phyloP scores from a whole-genome alignment of 2,329 filamentous ascomycete genomes.

The Cercospora sojina region DNA sequence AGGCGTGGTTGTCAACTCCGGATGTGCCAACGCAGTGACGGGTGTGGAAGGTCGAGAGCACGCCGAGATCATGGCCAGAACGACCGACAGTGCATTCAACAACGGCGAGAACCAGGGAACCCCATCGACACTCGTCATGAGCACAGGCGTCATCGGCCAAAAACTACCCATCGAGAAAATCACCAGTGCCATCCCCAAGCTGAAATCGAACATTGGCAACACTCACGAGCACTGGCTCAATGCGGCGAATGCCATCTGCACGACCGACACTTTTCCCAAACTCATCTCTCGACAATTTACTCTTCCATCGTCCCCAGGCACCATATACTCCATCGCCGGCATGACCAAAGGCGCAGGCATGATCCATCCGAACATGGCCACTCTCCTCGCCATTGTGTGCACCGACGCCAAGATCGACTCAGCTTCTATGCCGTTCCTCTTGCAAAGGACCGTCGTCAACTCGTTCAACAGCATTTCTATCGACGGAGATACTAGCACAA shows the following conservation, averaged over 20 bases:
- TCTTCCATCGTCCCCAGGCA: slow-evolving; percentile 73
- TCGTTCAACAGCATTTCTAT: slow-evolving; percentile 98
- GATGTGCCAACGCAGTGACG: slow-evolving; percentile 95
- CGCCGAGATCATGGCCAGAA: slow-evolving; percentile 76
- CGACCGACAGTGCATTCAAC: slow-evolving; percentile 66
- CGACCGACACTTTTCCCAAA: slow-evolving; percentile 97
- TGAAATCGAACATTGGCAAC: slow-evolving; percentile 67
- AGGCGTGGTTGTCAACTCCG: slow-evolving; percentile 88
- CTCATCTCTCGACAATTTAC: slow-evolving; percentile 81
- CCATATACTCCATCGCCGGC: slow-evolving; percentile 81
- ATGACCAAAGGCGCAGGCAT: slow-evolving; percentile 98
- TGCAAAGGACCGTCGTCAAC: slow-evolving; percentile 71
- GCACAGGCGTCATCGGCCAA: slow-evolving; percentile 95
- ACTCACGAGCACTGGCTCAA: slow-evolving; percentile 83
- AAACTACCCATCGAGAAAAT: slow-evolving; percentile 91
- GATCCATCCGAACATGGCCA: slow-evolving; percentile 99
- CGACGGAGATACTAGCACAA: slow-evolving; percentile 95
- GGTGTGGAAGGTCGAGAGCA: slow-evolving; percentile 87
- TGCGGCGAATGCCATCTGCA: slow-evolving; percentile 90
- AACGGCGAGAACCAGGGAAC: slow-evolving; percentile 35
- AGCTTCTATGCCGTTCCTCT: slow-evolving; percentile 63
- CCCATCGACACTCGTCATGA: slow-evolving; percentile 56
- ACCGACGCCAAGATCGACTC: slow-evolving; percentile 83
- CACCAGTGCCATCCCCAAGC: slow-evolving; percentile 73
- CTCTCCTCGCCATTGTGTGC: slow-evolving; percentile 83